These are phyloP conservation scores for Tetrahymena borealis DNA, from an alignment of 73 alveolate genomes.

Conservation along the genomic window DNA sequence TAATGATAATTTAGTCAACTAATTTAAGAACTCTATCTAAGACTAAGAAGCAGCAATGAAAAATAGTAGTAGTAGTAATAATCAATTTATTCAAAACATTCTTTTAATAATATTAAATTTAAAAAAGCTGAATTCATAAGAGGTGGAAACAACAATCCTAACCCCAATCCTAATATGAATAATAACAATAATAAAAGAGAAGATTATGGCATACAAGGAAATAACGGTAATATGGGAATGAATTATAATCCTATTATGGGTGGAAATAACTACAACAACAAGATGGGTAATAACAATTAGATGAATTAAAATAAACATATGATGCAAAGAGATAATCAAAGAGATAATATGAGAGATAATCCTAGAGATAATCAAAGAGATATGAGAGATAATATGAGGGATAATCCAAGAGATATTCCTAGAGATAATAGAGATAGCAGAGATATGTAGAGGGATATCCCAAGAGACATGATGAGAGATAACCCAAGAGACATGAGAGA, in stretches of 20 bases:
- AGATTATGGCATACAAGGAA: neutral
- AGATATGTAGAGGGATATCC: neutral
- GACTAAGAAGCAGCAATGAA: neutral
- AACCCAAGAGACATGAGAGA: neutral
- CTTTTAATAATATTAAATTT: neutral
- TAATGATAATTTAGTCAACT: constrained; percentile 27
- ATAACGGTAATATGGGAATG: neutral
- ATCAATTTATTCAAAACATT: neutral
- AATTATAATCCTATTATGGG: too few species aligned
- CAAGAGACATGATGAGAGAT: neutral
- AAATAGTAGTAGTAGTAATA: neutral
- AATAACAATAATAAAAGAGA: neutral
- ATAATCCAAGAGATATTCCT: neutral
- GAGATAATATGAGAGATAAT: neutral
- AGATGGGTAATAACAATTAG: neutral
- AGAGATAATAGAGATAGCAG: neutral
- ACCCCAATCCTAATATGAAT: neutral
- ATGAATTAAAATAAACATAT: neutral
- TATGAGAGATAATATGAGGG: neutral
- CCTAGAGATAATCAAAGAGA: neutral
- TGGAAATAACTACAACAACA: neutral
- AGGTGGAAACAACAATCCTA: neutral
- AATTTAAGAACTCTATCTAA: constrained; percentile 27
- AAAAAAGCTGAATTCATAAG: neutral
- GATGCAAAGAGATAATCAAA: neutral